These are phyloP conservation scores for Nicotiana rustica DNA, from an alignment of 305 asterid genomes.

Conservation along the genomic window DNA sequence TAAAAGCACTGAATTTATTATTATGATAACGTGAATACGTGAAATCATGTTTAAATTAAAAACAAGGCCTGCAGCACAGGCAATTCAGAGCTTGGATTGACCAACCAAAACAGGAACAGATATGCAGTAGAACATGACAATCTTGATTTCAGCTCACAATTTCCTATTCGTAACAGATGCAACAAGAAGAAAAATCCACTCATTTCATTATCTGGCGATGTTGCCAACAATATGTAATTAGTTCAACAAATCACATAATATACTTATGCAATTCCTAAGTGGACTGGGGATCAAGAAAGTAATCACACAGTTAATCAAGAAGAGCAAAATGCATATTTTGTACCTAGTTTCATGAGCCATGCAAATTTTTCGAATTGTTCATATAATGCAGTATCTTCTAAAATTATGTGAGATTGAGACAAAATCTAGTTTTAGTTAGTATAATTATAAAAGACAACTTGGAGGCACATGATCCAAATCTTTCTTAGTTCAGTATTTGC, in stretches of 20 bases:
- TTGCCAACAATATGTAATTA: neutral
- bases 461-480: neutral
- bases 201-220: neutral
- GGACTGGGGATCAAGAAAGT: neutral
- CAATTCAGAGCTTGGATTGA: neutral
- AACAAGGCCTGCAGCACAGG: conserved; percentile 10
- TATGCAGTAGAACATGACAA: neutral
- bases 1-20: neutral
- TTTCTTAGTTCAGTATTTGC: too few relatives aligned
- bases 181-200: conserved; percentile 10
- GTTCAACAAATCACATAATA: conserved; percentile 6
- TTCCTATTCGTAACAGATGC: neutral
- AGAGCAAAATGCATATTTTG: neutral
- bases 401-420: neutral
- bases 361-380: neutral
- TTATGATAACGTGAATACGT: neutral
- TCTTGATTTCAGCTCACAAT: neutral
- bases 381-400: neutral
- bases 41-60: neutral
- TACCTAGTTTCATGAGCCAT: neutral
- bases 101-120: neutral
- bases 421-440: neutral
- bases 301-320: neutral
- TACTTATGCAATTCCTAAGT: neutral
- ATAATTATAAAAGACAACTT: neutral